phyloP scores from a whole-genome alignment of 1,139 yeast genomes.

The Entelexis sorbosivorans region DNA sequence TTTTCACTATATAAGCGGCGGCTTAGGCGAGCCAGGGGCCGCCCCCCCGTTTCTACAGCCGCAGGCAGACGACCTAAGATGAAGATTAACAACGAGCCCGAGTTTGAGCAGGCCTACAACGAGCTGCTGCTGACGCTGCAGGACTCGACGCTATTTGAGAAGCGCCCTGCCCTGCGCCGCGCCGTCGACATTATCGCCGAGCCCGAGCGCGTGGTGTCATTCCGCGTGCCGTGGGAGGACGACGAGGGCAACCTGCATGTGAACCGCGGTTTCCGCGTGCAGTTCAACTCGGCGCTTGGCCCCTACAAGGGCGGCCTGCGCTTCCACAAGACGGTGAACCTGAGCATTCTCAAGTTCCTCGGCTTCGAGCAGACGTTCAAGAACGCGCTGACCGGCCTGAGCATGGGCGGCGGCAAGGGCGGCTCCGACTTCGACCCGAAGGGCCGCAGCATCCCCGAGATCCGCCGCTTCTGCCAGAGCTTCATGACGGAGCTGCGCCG shows the following conservation, averaged over 20 bases:
- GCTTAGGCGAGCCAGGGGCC: background rate
- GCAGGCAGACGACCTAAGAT: constrained; percentile 4
- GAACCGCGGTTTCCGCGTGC: constrained; percentile 96
- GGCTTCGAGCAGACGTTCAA: constrained; percentile 98
- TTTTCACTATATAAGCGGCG: constrained; percentile 5
- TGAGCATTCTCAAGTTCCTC: constrained; percentile 86
- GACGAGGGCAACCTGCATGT: constrained; percentile 86
- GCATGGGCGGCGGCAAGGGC: constrained; percentile 99
- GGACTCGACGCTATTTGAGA: constrained; percentile 80
- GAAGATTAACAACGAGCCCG: constrained; percentile 63
- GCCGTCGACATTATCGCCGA: constrained; percentile 84
- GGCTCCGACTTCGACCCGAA: constrained; percentile 97
- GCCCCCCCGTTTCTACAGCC: background rate
- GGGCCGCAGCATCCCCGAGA: constrained; percentile 84
- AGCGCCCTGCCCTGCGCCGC: constrained; percentile 82
- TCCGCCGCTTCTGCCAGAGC: constrained; percentile 90
- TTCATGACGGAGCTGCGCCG: constrained; percentile 94
- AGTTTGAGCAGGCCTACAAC: constrained; percentile 96
- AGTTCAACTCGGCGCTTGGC: constrained; percentile 95
- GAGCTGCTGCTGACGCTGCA: constrained; percentile 81
- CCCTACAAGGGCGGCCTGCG: constrained; percentile 99
- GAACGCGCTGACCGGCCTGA: constrained; percentile 92
- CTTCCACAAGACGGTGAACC: constrained; percentile 93
- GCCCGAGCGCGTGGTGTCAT: constrained; percentile 92
- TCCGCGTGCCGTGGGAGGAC: constrained; percentile 97